Base-by-base conservation (phyloP, 2,329 filamentous ascomycete species). In the Phoma sp. region DNA sequence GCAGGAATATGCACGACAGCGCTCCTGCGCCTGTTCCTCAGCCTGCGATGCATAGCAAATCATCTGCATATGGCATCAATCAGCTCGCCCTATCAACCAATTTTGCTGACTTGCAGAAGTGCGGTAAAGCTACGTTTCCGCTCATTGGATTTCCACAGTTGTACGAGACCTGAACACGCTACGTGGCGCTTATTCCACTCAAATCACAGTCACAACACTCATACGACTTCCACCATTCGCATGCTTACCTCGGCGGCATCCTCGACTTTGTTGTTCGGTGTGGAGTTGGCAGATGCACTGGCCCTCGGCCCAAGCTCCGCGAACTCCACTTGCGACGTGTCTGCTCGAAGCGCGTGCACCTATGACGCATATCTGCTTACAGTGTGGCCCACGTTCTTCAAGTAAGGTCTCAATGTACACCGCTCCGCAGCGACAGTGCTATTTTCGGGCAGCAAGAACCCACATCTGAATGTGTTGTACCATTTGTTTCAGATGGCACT, bases 281-380 rank as follows among this genome's bases (percentile, higher is more conserved):
- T 47, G 48, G 51, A 48, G 51, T 37, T 53, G 51, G 51, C 51
- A 48, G 32, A 20, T 26, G 39, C 25, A 36, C 23, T 43, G 36
- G 39, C 32, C 21, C 38, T 29, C 33, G 33, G 45, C 33, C 45
- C 43, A 53, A 33, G 43, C 51, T 53, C 20, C n/a, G 39, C 15
- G 25, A 39, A 48, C 39, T 47, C 51, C 45, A 47, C 40, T 46
- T 50, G 52, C 52, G 36, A 55, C 52, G 52, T 55, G 52, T 46
- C 46, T 50, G 40, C 11, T 36, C 21, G 40, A 23, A 49, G 52
- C 52, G 33, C 40, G 46, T 55, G 46, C 52, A 39, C 32, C 46
- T 42, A 55, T 50, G 52, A 55, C 52, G 52, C 52, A 55, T 47
- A 14, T 34, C 6, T 30, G 40, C 52, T 46, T 42, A 28, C 17